A percentile compares a stretch with the other conserved stretches of the same genome.
Conservation (phyloP, 345 rosid species). For the Citrus trifoliata region DNA sequence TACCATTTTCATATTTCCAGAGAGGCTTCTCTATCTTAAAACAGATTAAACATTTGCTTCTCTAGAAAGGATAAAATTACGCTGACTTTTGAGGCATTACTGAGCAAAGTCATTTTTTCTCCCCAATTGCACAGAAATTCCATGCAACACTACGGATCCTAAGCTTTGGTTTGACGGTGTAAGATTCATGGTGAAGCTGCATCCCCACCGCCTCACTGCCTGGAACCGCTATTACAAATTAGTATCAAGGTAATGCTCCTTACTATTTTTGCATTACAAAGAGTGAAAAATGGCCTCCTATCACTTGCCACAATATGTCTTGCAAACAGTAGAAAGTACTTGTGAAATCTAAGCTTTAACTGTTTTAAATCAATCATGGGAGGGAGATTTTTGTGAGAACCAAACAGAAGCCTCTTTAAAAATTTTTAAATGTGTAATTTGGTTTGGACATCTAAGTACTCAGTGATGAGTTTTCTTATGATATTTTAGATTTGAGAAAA, state of each 20-base stretch:
- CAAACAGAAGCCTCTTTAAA: background rate
- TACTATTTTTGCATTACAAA: background rate
- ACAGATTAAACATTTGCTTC: background rate
- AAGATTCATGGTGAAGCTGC: background rate
- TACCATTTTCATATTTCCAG: background rate
- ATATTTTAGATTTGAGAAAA: constrained; percentile 31
- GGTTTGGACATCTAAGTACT: background rate
- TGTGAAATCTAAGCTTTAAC: background rate
- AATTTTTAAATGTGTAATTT: too few relatives aligned
- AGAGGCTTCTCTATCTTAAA: background rate
- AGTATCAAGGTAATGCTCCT: background rate
- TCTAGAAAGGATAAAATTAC: background rate
- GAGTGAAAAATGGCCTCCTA: background rate
- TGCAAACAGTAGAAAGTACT: too few relatives aligned
- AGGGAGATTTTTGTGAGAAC: background rate
- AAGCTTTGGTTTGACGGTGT: background rate
- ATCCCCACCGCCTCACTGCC: background rate
- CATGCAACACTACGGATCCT: background rate
- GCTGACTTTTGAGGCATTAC: background rate
- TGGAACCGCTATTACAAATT: constrained; percentile 5
- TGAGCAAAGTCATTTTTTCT: background rate
- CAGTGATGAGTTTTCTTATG: background rate
- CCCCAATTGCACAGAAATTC: background rate
- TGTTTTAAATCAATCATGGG: background rate
- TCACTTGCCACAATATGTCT: background rate